A percentile compares a stretch with the other conserved stretches of the same genome.
Conservation (phyloP, 2,329 filamentous ascomycete genomes). For the Aureobasidium sp. region DNA sequence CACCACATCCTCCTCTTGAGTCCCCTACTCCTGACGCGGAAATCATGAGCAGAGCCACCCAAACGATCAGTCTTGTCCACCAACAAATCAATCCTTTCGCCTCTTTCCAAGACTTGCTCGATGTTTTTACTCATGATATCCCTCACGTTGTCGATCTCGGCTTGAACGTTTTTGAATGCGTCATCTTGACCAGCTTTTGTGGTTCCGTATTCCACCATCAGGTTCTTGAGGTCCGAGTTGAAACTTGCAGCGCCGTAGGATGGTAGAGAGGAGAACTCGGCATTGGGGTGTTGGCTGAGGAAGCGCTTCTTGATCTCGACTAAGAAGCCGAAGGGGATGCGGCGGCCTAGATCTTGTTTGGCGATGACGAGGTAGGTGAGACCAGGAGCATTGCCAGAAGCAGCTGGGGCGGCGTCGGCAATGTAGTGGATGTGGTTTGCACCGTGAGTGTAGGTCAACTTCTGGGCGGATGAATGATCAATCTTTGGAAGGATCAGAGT, state of each 20-base stretch:
- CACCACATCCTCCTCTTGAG: constrained; percentile 98
- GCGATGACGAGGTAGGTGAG: constrained; percentile 95
- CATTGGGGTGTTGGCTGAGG: constrained; percentile 72
- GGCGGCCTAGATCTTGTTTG: constrained; percentile 81
- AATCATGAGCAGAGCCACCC: constrained; percentile 90
- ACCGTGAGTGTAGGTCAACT: constrained; percentile 90
- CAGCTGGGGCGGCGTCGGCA: constrained; percentile 66
- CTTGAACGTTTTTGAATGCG: constrained; percentile 83
- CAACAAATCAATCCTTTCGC: constrained; percentile 92
- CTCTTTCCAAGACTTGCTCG: constrained; percentile 86
- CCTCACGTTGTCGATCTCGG: constrained; percentile 91
- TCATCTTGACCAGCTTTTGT: constrained; percentile 80
- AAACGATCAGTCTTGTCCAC: constrained; percentile 97
- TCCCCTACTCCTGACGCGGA: constrained; percentile 86
- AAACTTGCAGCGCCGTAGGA: constrained; percentile 93
- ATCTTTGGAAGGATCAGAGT: constrained; percentile 98
- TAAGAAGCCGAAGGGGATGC: constrained; percentile 93
- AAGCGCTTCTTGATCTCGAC: constrained; percentile 93
- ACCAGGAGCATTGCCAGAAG: constrained; percentile 62
- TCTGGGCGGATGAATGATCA: constrained; percentile 80
- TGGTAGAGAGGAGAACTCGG: constrained; percentile 80
- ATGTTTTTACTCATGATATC: constrained; percentile 98
- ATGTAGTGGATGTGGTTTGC: constrained; percentile 97
- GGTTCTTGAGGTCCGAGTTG: constrained; percentile 77
- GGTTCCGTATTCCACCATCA: constrained; percentile 89